Evolutionary conservation across 2,329 filamentous ascomycete species (phyloP), one percentile per base, ranked within the genome.

Genomic region (Ilyonectria destructans): DNA sequence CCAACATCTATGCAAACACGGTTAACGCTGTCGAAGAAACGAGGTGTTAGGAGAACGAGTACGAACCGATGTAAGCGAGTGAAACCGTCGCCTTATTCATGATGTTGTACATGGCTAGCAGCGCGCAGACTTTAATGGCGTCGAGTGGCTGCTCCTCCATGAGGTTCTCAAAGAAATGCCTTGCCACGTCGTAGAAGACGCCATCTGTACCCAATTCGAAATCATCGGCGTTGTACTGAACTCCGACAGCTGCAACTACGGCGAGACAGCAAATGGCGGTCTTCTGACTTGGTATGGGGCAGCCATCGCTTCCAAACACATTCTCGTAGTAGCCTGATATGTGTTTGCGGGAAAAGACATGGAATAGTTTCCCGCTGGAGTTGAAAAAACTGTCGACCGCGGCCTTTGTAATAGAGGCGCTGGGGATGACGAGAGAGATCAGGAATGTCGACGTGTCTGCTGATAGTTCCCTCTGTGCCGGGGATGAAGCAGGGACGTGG

Each of bases 71-170:
- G 23, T 68, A 70, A 15, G 58, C 62, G 8, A 66, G 40, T 6
- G 68, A 58, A 19, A 68, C 62, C 12, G 56, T 65, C 23, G 58
- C 58, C 51, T 68, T 70, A 29, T 63, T 62, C 62, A 70, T 60
- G 31, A 68, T 66, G 33, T 70, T 70, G 15, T 62, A 70, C 65
- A 59, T 52, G 6, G 68, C 62, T 29, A 70, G 19, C 17, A 70
- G 43, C 3, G 62, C 51, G 45, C 65, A 70, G 7, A 60, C 58
- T n/a, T 68, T 68, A 26, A 68, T 66, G 13, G 68, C 49, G 15
- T 66, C 52, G 17, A 63, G 45, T 4, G 55, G 58, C 6, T 64
- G 55, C 33, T 63, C 26, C 43, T 70, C 68, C 17, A 68, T 62
- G 0, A 65, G 12, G 6, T 13, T 45, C 7, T 70, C 68, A 23